phyloP scores from a whole-genome alignment of 805 yeast genomes.

The Metschnikowia dekortorum region DNA sequence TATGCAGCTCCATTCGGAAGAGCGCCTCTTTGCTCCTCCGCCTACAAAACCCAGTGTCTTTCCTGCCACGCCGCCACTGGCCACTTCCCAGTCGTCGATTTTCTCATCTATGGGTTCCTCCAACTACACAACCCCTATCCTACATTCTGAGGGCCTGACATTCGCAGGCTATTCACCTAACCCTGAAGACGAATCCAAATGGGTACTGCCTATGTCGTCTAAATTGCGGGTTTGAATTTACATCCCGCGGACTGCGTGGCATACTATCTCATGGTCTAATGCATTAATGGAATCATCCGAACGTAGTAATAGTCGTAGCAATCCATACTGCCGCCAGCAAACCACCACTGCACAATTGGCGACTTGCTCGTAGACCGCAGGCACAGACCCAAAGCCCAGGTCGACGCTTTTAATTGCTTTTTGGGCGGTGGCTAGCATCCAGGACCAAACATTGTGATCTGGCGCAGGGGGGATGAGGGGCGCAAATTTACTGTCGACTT shows the following conservation, averaged over 20 bases:
- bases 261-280: not conserved
- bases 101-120: constrained; percentile 23
- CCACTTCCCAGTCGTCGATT: constrained; percentile 37
- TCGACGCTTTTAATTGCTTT: too few species aligned
- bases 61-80: constrained; percentile 41
- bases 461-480: too few species aligned
- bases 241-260: not conserved
- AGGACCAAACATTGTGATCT: too few species aligned
- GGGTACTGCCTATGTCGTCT: constrained; percentile 17
- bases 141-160: constrained; percentile 9
- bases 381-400: too few species aligned
- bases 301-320: too few species aligned
- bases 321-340: too few species aligned
- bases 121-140: constrained; percentile 16
- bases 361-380: too few species aligned
- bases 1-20: constrained; percentile 8
- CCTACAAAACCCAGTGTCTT: constrained; percentile 7
- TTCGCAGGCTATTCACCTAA: constrained; percentile 13
- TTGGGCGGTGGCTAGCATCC: too few species aligned
- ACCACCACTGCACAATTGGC: too few species aligned
- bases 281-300: not conserved
- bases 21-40: constrained; percentile 4
- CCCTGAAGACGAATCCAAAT: constrained; percentile 11
- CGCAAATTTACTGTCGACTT: too few species aligned
- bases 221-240: constrained; percentile 6